Conservation (phyloP, 176 grass and related monocot genomes). For the Carex cristatella region DNA sequence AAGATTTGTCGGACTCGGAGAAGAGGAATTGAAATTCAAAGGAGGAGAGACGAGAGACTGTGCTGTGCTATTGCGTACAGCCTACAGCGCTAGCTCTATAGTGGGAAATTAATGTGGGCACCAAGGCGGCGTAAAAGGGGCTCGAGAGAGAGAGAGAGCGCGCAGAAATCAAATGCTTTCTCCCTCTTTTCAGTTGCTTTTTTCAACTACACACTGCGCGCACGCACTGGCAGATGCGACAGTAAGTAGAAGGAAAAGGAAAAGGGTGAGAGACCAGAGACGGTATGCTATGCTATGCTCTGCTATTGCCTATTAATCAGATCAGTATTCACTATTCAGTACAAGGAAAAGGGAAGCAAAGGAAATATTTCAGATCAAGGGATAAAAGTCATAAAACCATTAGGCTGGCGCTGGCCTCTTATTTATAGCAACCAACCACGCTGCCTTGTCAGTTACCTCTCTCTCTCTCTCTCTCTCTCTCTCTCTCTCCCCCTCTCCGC, state of each 20-base stretch:
- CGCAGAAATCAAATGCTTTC: neutral
- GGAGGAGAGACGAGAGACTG: neutral
- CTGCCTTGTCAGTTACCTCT: conserved; percentile 10
- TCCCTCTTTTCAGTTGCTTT: neutral
- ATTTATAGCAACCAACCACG: conserved; percentile 20
- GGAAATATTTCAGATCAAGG: neutral
- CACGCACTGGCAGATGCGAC: conserved; percentile 7
- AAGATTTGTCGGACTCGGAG: neutral
- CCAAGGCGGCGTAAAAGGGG: neutral
- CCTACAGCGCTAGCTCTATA: neutral
- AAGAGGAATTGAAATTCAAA: neutral
- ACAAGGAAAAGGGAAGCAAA: neutral
- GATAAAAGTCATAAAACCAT: neutral
- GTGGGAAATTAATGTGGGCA: conserved; percentile 6
- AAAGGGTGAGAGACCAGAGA: neutral
- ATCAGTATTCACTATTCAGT: neutral
- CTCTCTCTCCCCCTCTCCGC: neutral
- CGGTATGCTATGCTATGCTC: neutral
- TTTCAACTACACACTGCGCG: neutral
- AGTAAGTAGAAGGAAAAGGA: neutral
- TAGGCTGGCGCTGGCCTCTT: neutral
- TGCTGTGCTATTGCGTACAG: conserved; percentile 10
- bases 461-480: neutral
- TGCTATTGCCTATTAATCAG: no score
- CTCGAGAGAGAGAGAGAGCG: neutral